Conservation (phyloP, 495 filamentous ascomycete species). For the Penicillium cosmopolitanum region DNA sequence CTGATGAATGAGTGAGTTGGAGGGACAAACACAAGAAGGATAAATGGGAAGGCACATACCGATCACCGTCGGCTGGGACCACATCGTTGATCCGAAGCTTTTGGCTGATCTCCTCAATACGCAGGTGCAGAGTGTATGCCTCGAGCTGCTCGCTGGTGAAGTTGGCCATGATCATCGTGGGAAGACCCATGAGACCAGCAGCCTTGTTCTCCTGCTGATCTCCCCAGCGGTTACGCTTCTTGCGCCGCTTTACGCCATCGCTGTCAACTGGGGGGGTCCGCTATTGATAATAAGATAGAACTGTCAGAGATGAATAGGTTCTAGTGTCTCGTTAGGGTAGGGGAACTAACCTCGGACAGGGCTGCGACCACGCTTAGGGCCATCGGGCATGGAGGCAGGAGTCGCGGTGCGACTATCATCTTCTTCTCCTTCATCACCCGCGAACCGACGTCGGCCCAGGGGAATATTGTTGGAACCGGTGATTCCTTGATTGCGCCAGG, state of each 20-base stretch:
- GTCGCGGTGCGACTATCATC: slow-evolving; percentile 61
- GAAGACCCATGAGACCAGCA: slow-evolving; percentile 94
- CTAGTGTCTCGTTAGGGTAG: neutral
- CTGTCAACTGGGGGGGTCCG: slow-evolving; percentile 58
- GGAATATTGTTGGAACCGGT: slow-evolving; percentile 99
- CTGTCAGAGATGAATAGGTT: neutral
- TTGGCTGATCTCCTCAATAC: slow-evolving; percentile 98
- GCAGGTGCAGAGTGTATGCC: slow-evolving; percentile 91
- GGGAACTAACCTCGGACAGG: slow-evolving; percentile 60
- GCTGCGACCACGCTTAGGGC: slow-evolving; percentile 76
- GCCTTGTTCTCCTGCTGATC: slow-evolving; percentile 97
- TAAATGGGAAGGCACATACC: slow-evolving; percentile 57
- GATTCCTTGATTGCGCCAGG: slow-evolving; percentile 93
- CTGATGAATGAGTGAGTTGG: slow-evolving; percentile 49
- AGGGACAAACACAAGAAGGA: slow-evolving; percentile 1
- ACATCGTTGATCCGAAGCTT: slow-evolving; percentile 98
- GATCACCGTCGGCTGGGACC: slow-evolving; percentile 89
- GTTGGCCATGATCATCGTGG: slow-evolving; percentile 91
- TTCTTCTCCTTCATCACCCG: slow-evolving; percentile 69
- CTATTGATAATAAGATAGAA: slow-evolving; percentile 26
- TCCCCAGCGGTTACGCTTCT: slow-evolving; percentile 98
- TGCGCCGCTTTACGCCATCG: slow-evolving; percentile 74
- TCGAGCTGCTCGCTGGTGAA: slow-evolving; percentile 99
- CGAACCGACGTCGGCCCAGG: slow-evolving; percentile 86
- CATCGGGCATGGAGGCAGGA: slow-evolving; percentile 53